Evolutionary conservation across 164 flowering plant species (phyloP).

Genomic region (Stephania cephalantha): DNA sequence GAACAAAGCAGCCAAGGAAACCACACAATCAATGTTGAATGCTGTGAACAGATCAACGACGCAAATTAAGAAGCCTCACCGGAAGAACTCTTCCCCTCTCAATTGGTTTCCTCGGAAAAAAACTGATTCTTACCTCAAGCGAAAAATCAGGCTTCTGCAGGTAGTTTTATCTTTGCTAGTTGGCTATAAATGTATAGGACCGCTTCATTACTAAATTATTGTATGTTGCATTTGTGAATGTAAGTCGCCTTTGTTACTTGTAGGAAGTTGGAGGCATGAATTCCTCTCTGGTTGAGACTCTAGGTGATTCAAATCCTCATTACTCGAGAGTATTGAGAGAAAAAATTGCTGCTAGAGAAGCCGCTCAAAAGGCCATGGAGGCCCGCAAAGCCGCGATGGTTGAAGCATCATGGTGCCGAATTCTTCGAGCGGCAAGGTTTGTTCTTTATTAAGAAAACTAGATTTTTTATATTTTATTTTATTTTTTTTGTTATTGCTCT

Average conservation of each 20-base stretch:
- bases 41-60: constrained; percentile 55
- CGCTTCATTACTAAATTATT: background rate
- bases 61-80: constrained; percentile 69
- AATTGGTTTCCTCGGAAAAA: constrained; percentile 90
- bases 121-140: constrained; percentile 71
- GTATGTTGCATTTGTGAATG: background rate
- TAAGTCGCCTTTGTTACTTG: constrained; percentile 1
- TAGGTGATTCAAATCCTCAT: constrained; percentile 86
- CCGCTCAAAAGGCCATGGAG: constrained; percentile 76
- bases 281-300: constrained; percentile 77
- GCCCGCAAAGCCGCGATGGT: constrained; percentile 92
- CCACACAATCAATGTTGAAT: constrained; percentile 34
- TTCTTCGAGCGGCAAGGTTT: constrained; percentile 86
- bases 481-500: background rate
- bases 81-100: constrained; percentile 61
- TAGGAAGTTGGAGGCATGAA: constrained; percentile 94
- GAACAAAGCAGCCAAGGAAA: constrained; percentile 43
- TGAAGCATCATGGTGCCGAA: constrained; percentile 97
- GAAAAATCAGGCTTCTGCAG: constrained; percentile 82
- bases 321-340: constrained; percentile 73
- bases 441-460: background rate
- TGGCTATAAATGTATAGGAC: too few relatives aligned
- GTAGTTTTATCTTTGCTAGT: constrained; percentile 23
- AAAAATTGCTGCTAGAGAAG: constrained; percentile 83
- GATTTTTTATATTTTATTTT: background rate